Evolutionary conservation across 2,329 filamentous ascomycete genomes (phyloP).

Genomic region (Epichloe gansuensis): DNA sequence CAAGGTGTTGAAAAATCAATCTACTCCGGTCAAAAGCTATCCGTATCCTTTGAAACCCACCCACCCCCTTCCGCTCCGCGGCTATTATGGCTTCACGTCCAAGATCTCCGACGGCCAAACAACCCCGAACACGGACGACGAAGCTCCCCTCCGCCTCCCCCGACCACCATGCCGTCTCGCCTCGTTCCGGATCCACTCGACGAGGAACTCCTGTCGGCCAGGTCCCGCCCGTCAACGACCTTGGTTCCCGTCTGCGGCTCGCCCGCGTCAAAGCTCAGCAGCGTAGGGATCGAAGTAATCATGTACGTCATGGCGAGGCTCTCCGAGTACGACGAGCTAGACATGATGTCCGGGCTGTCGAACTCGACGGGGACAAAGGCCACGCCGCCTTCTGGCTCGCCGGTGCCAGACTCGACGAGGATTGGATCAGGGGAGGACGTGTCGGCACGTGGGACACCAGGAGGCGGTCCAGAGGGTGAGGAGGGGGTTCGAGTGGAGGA

Average conservation of each 20-base stretch:
- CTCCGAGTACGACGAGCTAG: conserved; percentile 13
- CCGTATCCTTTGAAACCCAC: too few species aligned
- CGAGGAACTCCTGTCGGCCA: conserved; percentile 39
- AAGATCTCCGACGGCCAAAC: conserved; percentile 22
- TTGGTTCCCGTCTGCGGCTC: conserved; percentile 38
- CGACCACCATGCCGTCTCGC: conserved; percentile 33
- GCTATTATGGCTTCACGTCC: neutral
- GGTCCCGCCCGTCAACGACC: conserved; percentile 34
- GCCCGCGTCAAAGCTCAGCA: conserved; percentile 44
- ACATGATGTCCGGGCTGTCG: conserved; percentile 46
- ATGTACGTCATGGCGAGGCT: conserved; percentile 41
- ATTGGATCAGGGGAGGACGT: conserved; percentile 36
- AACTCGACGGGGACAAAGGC: conserved; percentile 42
- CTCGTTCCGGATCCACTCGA: conserved; percentile 41
- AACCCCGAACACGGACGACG: conserved; percentile 26
- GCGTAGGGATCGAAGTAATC: conserved; percentile 45
- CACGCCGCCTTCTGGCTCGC: conserved; percentile 44
- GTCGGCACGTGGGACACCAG: conserved; percentile 43
- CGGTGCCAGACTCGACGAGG: conserved; percentile 39
- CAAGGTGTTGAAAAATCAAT: too few species aligned
- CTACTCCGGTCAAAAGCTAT: too few species aligned
- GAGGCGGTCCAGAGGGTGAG: conserved; percentile 49
- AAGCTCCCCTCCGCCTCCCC: conserved; percentile 22
- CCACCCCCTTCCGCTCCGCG: too few species aligned
- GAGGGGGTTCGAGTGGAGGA: conserved; percentile 42